Base-by-base conservation (phyloP, 257 asterid genomes). In the Catharanthus roseus region DNA sequence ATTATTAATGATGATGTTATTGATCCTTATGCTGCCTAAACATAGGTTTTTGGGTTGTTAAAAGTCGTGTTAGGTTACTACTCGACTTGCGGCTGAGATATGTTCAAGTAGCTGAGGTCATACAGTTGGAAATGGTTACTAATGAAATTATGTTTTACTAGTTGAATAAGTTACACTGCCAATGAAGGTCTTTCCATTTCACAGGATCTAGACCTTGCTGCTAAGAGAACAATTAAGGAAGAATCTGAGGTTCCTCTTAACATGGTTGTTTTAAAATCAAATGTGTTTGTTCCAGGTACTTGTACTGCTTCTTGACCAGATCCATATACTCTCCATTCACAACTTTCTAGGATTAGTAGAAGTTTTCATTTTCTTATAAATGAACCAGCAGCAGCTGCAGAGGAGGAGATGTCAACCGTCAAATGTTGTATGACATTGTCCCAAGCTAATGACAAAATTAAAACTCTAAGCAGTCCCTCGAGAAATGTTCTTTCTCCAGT, bases 401-500 rank as follows among this genome's bases (percentile, higher is more conserved):
- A 71, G 76, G 68, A 72, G 69, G 78, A 77, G 75, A 68, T 57
- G n/a, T n/a, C n/a, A 34, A 47, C 39, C 1, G 15, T 16, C 63
- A 68, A 69, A 47, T 21, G 56, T 65, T 67, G 70, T 11, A 41
- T 66, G 31, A 34, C 55, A 67, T 45, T 24, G 68, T 73, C 83
- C 21, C 85, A 86, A 1, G 29, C 68, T 38, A 75, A 69, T 1
- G 81, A 69, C 80, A 79, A 84, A 47, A 45, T 19, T 16, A 67
- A 60, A 68, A 65, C 75, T 74, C 68, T 78, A 51, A 64, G 34
- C 51, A 75, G 77, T 64, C 83, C 93, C 61, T 69, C 36, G 29
- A 77, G 87, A 72, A 75, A 85, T 68, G 86, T 62, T 70, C 90
- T 93, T 74, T 84, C 96, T 70, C 90, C 96, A 16, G 82, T 89